Evolutionary conservation across 176 grass and related monocot genomes (phyloP).

Genomic region (Puya raimondii): DNA sequence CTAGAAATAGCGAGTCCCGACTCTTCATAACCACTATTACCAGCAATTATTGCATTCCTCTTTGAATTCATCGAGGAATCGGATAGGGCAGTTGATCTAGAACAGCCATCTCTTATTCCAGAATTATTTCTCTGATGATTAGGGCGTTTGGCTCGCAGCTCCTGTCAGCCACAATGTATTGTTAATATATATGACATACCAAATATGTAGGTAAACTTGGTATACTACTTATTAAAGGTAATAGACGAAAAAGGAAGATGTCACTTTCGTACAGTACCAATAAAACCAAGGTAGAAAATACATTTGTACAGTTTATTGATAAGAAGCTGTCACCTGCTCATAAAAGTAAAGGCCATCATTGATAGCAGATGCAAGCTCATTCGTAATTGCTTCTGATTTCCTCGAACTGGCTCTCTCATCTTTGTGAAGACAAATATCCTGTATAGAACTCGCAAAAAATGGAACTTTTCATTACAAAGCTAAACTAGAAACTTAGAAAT

Average conservation of each 20-base stretch:
- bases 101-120: conserved; percentile 28
- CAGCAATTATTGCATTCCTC: conserved; percentile 23
- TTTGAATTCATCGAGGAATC: conserved; percentile 33
- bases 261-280: background rate
- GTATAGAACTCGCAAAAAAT: conserved; percentile 25
- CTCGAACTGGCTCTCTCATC: conserved; percentile 32
- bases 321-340: conserved; percentile 60
- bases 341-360: conserved; percentile 75
- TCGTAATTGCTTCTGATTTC: conserved; percentile 55
- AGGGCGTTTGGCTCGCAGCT: conserved; percentile 35
- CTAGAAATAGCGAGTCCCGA: conserved; percentile 53
- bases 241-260: background rate
- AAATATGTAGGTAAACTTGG: background rate
- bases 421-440: conserved; percentile 60
- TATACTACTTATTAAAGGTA: too few relatives aligned
- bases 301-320: conserved; percentile 13
- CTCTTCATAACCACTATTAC: conserved; percentile 50
- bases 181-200: conserved; percentile 21
- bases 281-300: background rate
- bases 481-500: background rate
- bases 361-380: conserved; percentile 74
- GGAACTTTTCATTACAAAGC: background rate
- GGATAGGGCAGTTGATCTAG: conserved; percentile 24
- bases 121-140: conserved; percentile 38
- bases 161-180: conserved; percentile 29